phyloP scores from a whole-genome alignment of 2,329 filamentous ascomycete genomes.

The Tolypocladium capitatum region DNA sequence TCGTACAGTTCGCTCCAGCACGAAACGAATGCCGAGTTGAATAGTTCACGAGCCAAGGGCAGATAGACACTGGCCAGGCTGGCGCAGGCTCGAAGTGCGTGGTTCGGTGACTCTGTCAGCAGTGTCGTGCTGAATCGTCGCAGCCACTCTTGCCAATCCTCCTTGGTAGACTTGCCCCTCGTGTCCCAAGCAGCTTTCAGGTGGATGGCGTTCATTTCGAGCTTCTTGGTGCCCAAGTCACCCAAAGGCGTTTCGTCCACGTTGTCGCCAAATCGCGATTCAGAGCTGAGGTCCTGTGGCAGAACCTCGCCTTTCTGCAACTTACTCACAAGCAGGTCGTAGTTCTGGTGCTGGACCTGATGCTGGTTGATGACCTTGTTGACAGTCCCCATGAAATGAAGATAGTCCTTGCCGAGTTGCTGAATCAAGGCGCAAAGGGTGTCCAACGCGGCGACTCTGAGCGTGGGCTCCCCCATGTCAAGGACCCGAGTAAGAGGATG shows the following conservation, averaged over 20 bases:
- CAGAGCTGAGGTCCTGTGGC: slow-evolving; percentile 87
- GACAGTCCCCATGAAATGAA: slow-evolving; percentile 86
- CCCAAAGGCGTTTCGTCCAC: slow-evolving; percentile 69
- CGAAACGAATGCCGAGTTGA: slow-evolving; percentile 97
- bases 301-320: slow-evolving; percentile 87
- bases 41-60: slow-evolving; percentile 81
- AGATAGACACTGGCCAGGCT: slow-evolving; percentile 83
- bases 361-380: slow-evolving; percentile 73
- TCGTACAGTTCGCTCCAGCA: slow-evolving; percentile 98
- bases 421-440: slow-evolving; percentile 92
- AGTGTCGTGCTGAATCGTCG: slow-evolving; percentile 91
- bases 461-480: slow-evolving; percentile 53
- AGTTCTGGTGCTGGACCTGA: slow-evolving; percentile 79
- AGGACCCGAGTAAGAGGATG: slow-evolving; percentile 82
- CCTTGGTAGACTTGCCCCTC: slow-evolving; percentile 88
- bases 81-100: slow-evolving; percentile 85
- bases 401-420: slow-evolving; percentile 87
- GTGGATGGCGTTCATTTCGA: slow-evolving; percentile 95
- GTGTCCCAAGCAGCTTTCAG: slow-evolving; percentile 96
- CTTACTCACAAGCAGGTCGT: slow-evolving; percentile 83
- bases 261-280: slow-evolving; percentile 64
- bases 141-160: slow-evolving; percentile 99
- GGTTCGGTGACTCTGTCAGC: slow-evolving; percentile 88
- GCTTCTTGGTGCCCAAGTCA: slow-evolving; percentile 81
- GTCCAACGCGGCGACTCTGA: slow-evolving; percentile 77